Percentiles rank a stretch among this genome's conserved stretches.
Evolutionary conservation across 2,329 filamentous ascomycete genomes (phyloP).

Genomic region (Diplodia mutila): DNA sequence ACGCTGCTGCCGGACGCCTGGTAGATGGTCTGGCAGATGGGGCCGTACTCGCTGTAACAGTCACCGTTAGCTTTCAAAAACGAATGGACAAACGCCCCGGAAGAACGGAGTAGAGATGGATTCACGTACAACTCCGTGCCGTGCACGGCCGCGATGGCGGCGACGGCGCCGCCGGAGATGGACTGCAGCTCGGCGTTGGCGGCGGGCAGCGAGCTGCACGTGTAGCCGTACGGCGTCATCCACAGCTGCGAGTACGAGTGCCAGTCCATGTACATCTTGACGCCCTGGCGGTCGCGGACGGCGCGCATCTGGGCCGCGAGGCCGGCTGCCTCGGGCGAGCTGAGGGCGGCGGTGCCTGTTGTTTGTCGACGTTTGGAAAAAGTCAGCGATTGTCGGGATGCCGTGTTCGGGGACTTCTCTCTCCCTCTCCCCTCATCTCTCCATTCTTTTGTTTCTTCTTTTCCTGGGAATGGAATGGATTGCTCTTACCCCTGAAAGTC

Average conservation of each 20-base stretch:
- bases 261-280: slow-evolving; percentile 67
- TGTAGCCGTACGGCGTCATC: slow-evolving; percentile 59
- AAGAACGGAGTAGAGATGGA: not conserved
- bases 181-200: slow-evolving; percentile 55
- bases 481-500: slow-evolving; percentile 31
- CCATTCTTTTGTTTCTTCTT: too few relatives aligned
- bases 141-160: slow-evolving; percentile 57
- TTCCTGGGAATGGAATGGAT: slow-evolving; percentile 51
- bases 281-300: slow-evolving; percentile 51
- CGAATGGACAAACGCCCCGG: not conserved
- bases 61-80: not conserved
- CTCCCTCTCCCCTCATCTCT: not conserved
- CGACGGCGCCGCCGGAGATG: slow-evolving; percentile 54
- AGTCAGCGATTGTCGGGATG: not conserved
- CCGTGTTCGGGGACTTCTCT: not conserved
- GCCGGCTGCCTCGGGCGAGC: slow-evolving; percentile 43
- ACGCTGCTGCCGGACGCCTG: slow-evolving; percentile 54
- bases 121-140: slow-evolving; percentile 23
- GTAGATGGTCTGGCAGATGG: slow-evolving; percentile 65
- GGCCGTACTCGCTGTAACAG: slow-evolving; percentile 39
- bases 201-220: slow-evolving; percentile 53
- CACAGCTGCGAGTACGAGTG: slow-evolving; percentile 56
- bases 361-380: slow-evolving; percentile 46
- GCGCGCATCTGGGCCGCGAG: slow-evolving; percentile 54
- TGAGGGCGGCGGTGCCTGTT: slow-evolving; percentile 38